A percentile compares a stretch with the other conserved stretches of the same genome.
These are phyloP conservation scores for Drechslera avenae DNA, from an alignment of 2,329 filamentous ascomycete genomes.

Conservation along the genomic window DNA sequence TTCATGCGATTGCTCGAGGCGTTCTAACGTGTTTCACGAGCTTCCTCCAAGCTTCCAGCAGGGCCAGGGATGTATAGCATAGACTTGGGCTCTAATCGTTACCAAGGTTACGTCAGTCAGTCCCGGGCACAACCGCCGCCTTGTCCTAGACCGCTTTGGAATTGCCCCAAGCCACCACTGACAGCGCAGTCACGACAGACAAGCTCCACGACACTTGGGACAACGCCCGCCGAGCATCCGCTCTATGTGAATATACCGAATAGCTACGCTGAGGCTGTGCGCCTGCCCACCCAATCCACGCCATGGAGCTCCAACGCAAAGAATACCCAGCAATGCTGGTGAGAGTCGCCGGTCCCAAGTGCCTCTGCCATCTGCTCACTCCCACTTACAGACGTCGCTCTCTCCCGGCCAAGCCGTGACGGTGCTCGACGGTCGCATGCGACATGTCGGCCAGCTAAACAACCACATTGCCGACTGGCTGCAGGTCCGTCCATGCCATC, in stretches of 20 bases:
- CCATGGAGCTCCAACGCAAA: slow-evolving; percentile 72
- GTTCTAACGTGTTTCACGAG: slow-evolving; percentile 3
- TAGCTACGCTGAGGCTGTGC: slow-evolving; percentile 34
- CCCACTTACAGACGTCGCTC: slow-evolving; percentile 69
- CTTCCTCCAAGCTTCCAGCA: neutral
- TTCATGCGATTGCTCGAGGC: slow-evolving; percentile 1
- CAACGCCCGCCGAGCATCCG: slow-evolving; percentile 29
- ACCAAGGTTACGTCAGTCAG: slow-evolving; percentile 31
- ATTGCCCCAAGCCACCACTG: slow-evolving; percentile 31
- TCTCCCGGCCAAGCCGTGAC: slow-evolving; percentile 81
- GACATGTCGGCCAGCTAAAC: slow-evolving; percentile 85
- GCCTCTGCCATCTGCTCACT: slow-evolving; percentile 36
- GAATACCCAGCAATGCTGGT: slow-evolving; percentile 97
- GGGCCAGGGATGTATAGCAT: neutral
- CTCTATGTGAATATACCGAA: slow-evolving; percentile 39
- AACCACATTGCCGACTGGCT: slow-evolving; percentile 94
- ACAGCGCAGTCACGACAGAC: slow-evolving; percentile 38
- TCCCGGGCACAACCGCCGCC: slow-evolving; percentile 15
- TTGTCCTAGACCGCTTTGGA: slow-evolving; percentile 28
- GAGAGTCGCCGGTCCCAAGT: slow-evolving; percentile 39
- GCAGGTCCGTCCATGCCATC: slow-evolving; percentile 66
- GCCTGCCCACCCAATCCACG: slow-evolving; percentile 24
- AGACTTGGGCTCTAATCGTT: slow-evolving; percentile 2
- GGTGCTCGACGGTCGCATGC: slow-evolving; percentile 83
- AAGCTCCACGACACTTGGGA: slow-evolving; percentile 36